Conservation (phyloP, 106 monocot species). For the Alisma plantagoaquatica region DNA sequence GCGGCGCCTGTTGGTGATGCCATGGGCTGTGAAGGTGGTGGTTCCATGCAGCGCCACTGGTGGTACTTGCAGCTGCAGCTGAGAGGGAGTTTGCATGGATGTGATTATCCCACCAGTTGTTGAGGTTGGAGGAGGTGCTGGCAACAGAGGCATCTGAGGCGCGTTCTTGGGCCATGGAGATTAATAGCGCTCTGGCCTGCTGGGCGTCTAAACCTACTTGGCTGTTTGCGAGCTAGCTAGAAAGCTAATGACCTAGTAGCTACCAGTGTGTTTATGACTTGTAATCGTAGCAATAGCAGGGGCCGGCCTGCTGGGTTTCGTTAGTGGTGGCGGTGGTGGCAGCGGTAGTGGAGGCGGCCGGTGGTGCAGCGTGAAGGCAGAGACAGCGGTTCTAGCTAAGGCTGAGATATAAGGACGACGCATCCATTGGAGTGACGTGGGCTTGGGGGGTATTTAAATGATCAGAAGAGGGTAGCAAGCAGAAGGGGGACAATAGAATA, state of each 20-base stretch:
- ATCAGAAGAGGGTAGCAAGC: not conserved
- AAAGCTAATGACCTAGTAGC: too few relatives aligned
- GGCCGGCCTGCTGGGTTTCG: not conserved
- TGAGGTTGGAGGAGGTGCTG: slow-evolving; percentile 24
- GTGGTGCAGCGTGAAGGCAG: not conserved
- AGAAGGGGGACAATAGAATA: slow-evolving; percentile 16
- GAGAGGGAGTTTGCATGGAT: slow-evolving; percentile 23
- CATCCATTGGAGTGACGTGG: slow-evolving; percentile 18
- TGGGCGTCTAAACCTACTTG: too few relatives aligned
- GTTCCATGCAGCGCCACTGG: too few relatives aligned
- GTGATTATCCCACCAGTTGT: slow-evolving; percentile 59
- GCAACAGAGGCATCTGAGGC: slow-evolving; percentile 58
- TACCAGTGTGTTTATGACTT: too few relatives aligned
- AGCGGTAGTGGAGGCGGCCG: too few relatives aligned
- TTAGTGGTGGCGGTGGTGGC: not conserved
- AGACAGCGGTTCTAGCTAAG: slow-evolving; percentile 13
- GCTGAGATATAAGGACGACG: slow-evolving; percentile 12
- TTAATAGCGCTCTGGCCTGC: too few relatives aligned
- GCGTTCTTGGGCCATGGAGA: slow-evolving; percentile 60
- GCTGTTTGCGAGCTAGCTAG: too few relatives aligned
- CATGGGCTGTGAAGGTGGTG: too few relatives aligned
- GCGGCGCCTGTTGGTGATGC: slow-evolving; percentile 38
- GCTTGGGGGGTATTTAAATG: not conserved
- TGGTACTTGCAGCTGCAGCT: too few relatives aligned
- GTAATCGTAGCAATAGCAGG: too few relatives aligned